Evolutionary conservation across 345 rosid genomes (phyloP), one percentile per base, ranked within the genome.

Genomic region (Eucalyptus viminalis): DNA sequence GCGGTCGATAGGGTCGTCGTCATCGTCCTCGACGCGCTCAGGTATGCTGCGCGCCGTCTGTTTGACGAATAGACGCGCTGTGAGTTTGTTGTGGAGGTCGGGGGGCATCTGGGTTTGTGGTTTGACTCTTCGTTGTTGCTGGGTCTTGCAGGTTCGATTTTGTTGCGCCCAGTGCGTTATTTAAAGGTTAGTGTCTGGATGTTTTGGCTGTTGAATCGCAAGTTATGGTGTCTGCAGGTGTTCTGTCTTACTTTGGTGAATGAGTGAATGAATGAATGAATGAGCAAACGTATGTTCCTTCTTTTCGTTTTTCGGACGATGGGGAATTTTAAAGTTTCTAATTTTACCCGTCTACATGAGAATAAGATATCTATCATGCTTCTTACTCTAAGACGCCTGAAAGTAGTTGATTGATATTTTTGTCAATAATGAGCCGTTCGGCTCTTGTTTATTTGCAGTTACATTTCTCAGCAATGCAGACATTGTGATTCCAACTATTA

Each of bases 1-100:
- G 93, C 92, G 67, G 93, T 96, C 25, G 96, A 94, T 89, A 97
- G 96, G 40, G 91, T 98, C 60, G 85, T 97, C 88, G 94, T 98
- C 88, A 90, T 97, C 37, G 95, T 97, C 80, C 95, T 97, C 50
- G 99, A 97, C 58, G 99, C 99, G 86, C 94, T 98, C 92, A 94
- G 98, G 97, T 94, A 67, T 49, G 4, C 8, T 24, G 51, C 43
- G 11, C 34, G n/a, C 40, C 54, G 6, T 44, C 47, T 53, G 58
- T 89, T 88, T 45, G 89, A 5, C n/a, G 6, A 9, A 25, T 72
- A 9, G 50, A 13, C 31, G n/a, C 22, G 51, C 8, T 17, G 56
- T 51, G 56, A 51, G 56, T n/a, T n/a, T n/a, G n/a, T n/a, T 45
- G 34, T 88, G 11, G 80, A 37, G 86, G 25, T 69, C 37, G 24